phyloP scores from a whole-genome alignment of 2,329 filamentous ascomycete species.

The Sporothrix variecibatus region DNA sequence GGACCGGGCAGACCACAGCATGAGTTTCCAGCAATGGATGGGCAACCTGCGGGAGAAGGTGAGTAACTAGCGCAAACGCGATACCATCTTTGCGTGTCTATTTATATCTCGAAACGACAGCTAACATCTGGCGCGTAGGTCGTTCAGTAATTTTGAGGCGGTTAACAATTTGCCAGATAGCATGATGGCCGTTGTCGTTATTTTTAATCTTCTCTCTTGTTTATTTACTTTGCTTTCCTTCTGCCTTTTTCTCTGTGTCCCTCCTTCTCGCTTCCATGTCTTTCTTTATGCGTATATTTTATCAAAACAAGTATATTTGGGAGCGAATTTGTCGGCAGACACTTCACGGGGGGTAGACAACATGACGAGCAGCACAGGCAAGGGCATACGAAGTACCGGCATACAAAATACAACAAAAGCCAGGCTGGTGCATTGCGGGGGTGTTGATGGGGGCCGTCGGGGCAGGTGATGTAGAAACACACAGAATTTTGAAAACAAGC shows the following conservation, averaged over 20 bases:
- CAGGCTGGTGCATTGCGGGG: too few relatives aligned
- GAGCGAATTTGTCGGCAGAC: not conserved
- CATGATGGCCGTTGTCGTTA: not conserved
- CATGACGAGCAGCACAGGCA: not conserved
- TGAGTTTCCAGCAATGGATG: constrained; percentile 93
- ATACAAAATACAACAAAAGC: not conserved
- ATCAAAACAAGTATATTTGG: not conserved
- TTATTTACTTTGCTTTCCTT: not conserved
- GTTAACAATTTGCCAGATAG: too few relatives aligned
- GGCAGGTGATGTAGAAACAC: not conserved
- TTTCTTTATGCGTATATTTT: not conserved
- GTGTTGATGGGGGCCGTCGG: not conserved
- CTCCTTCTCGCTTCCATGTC: not conserved
- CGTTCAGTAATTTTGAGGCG: constrained; percentile 16
- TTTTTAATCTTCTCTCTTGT: not conserved
- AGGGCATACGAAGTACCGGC: not conserved
- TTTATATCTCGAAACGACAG: not conserved
- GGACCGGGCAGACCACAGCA: constrained; percentile 89
- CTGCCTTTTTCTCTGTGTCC: not conserved
- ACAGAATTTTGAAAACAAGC: not conserved
- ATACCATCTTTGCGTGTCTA: not conserved
- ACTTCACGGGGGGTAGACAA: not conserved
- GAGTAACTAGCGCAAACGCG: constrained; percentile 28
- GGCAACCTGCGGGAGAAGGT: constrained; percentile 94
- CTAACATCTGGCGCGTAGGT: constrained; percentile 18